Conservation (phyloP, 495 filamentous ascomycete genomes). For the Penicillium odoratum region DNA sequence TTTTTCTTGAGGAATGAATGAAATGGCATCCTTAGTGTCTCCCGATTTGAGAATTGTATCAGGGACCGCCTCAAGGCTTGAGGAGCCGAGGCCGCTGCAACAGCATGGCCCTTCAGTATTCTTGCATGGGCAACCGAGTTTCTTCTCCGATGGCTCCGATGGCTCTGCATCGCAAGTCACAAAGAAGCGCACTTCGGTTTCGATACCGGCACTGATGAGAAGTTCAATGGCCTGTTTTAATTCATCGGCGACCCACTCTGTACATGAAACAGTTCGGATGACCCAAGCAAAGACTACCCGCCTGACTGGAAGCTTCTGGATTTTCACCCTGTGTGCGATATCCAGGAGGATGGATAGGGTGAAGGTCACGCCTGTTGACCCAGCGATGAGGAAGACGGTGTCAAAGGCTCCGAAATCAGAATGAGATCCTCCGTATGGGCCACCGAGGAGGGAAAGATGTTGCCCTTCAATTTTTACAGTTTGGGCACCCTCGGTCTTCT, state of each 20-base stretch:
- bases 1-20: neutral
- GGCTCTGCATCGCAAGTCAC: conserved; percentile 7
- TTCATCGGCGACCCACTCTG: conserved; percentile 10
- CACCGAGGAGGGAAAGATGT: conserved; percentile 5
- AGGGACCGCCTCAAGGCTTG: neutral
- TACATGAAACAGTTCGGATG: neutral
- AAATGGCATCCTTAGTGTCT: neutral
- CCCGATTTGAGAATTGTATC: neutral
- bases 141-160: neutral
- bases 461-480: neutral
- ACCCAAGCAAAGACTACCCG: conserved; percentile 10
- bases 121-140: neutral
- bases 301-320: conserved; percentile 2
- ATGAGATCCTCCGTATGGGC: conserved; percentile 10
- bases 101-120: conserved; percentile 7
- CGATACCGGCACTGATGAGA: conserved; percentile 5
- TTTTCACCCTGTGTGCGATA: conserved; percentile 3
- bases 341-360: conserved; percentile 12
- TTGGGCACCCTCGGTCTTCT: conserved; percentile 1
- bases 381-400: conserved; percentile 11
- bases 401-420: conserved; percentile 15
- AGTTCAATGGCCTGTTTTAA: conserved; percentile 4
- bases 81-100: conserved; percentile 3
- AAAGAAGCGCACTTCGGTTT: conserved; percentile 6
- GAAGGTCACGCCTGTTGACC: conserved; percentile 7